These are phyloP conservation scores for Xylariaceae sp. DNA, from an alignment of 2,329 filamentous ascomycete species.

Conservation along the genomic window DNA sequence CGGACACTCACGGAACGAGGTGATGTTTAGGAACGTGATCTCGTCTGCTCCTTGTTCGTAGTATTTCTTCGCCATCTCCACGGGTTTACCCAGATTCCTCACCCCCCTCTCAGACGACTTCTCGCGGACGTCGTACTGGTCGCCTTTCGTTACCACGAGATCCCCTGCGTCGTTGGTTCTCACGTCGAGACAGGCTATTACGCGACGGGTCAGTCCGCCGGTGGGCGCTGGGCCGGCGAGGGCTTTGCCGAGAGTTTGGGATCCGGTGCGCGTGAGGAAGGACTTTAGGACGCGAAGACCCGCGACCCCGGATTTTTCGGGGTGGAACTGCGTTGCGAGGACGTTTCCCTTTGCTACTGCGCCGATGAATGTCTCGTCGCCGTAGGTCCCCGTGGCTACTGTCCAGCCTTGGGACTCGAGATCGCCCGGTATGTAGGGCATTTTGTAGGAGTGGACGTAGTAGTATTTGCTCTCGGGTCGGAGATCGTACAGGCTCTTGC, in stretches of 20 bases:
- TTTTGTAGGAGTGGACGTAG: conserved; percentile 94
- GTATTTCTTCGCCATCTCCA: conserved; percentile 89
- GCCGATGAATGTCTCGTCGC: conserved; percentile 83
- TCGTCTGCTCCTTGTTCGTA: conserved; percentile 97
- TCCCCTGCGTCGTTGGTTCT: conserved; percentile 91
- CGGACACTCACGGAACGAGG: conserved; percentile 92
- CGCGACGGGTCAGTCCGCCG: conserved; percentile 80
- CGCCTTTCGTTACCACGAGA: conserved; percentile 94
- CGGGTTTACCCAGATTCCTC: conserved; percentile 92
- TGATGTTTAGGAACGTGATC: conserved; percentile 97
- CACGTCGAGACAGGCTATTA: conserved; percentile 96
- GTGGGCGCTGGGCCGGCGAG: conserved; percentile 27
- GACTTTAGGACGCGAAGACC: conserved; percentile 79
- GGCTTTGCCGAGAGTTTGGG: conserved; percentile 44
- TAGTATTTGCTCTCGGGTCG: conserved; percentile 89
- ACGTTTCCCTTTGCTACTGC: conserved; percentile 83
- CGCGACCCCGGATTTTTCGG: conserved; percentile 91
- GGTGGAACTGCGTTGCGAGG: conserved; percentile 93
- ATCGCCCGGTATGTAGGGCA: conserved; percentile 67
- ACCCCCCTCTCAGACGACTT: conserved; percentile 67
- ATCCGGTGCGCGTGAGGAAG: conserved; percentile 72
- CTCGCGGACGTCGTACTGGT: conserved; percentile 97
- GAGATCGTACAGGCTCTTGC: conserved; percentile 67
- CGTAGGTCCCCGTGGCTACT: conserved; percentile 87
- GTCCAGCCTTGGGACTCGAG: conserved; percentile 83